These are phyloP conservation scores for Eimeria zaria DNA, from an alignment of 169 alveolate genomes.

Conservation along the genomic window DNA sequence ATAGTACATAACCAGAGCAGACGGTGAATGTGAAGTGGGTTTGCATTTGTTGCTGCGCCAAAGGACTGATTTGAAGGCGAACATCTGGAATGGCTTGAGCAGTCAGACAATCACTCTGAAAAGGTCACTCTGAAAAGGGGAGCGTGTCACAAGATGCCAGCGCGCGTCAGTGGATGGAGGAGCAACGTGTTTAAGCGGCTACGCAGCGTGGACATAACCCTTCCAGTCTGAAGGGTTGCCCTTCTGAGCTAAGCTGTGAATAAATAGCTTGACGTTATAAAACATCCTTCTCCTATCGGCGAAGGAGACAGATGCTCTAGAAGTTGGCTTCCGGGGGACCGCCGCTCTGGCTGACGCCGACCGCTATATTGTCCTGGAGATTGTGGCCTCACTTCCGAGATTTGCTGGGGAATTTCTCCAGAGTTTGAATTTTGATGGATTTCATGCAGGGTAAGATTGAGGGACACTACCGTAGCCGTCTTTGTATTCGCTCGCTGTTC, in stretches of 20 bases:
- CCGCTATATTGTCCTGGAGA: background rate
- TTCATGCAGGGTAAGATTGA: background rate
- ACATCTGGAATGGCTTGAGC: background rate
- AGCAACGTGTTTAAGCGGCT: background rate
- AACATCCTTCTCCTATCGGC: background rate
- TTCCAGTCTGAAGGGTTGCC: background rate
- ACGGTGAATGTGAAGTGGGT: background rate
- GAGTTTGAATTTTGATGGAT: background rate
- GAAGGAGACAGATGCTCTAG: slow-evolving; percentile 12
- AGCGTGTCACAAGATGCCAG: background rate
- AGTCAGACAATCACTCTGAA: too few relatives aligned
- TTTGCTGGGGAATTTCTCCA: background rate
- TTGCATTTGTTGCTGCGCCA: background rate
- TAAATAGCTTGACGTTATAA: background rate
- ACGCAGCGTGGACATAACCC: background rate
- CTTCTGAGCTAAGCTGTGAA: background rate
- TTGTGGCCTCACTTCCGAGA: background rate
- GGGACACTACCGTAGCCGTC: background rate
- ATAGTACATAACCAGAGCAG: background rate
- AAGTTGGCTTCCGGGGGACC: slow-evolving; percentile 52
- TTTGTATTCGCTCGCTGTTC: background rate
- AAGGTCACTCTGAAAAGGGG: background rate
- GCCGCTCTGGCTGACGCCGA: slow-evolving; percentile 48
- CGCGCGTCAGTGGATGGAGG: background rate
- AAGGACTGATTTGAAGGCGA: background rate